Evolutionary conservation across 2,329 filamentous ascomycete species (phyloP).

Genomic region (Verruconis gallopava): DNA sequence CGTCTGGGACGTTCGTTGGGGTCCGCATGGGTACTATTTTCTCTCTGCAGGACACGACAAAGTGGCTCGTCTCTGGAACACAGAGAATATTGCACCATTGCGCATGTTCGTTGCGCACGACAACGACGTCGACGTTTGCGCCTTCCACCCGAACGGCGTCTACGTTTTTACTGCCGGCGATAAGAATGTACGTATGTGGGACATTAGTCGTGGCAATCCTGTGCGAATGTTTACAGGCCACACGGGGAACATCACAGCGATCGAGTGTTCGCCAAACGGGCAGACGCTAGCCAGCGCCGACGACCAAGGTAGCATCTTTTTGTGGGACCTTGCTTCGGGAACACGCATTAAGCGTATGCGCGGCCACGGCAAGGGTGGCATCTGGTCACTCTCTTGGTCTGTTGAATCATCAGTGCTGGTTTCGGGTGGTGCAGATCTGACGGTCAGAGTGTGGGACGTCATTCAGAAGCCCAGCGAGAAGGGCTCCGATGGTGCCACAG

Average conservation of each 20-base stretch:
- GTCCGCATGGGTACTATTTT: conserved; percentile 93
- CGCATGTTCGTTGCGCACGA: conserved; percentile 88
- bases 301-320: conserved; percentile 73
- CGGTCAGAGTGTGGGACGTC: conserved; percentile 89
- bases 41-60: conserved; percentile 77
- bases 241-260: conserved; percentile 68
- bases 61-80: conserved; percentile 80
- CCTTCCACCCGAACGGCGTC: conserved; percentile 87
- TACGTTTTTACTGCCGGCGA: conserved; percentile 93
- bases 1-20: conserved; percentile 79
- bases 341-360: conserved; percentile 81
- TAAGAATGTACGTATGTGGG: conserved; percentile 95
- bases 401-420: conserved; percentile 84
- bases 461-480: conserved; percentile 48
- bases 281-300: conserved; percentile 87
- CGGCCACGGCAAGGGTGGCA: conserved; percentile 84
- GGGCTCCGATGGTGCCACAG: conserved; percentile 32
- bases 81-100: conserved; percentile 80
- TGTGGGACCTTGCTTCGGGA: conserved; percentile 89
- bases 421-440: conserved; percentile 82
- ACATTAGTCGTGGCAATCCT: conserved; percentile 72
- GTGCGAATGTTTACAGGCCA: conserved; percentile 90
- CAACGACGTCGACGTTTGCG: conserved; percentile 77
- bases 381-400: conserved; percentile 87
- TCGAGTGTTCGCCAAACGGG: conserved; percentile 78